A percentile compares a stretch with the other conserved stretches of the same genome.
Evolutionary conservation across 352 stramenopile genomes (phyloP).

Genomic region (Globisporangium canariense): DNA sequence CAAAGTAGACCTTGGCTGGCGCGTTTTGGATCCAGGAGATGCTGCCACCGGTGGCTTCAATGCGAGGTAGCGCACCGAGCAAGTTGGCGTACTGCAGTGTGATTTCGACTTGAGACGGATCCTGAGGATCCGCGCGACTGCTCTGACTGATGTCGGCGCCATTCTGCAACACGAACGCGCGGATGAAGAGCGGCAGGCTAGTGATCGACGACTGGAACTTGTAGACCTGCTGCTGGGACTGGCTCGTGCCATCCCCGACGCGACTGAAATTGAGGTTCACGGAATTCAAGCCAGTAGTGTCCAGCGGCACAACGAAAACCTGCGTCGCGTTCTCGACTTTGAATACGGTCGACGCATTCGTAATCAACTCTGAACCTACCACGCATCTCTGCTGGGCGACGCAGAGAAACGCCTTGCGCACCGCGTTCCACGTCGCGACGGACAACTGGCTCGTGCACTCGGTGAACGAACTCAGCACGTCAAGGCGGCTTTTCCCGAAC

Average conservation of each 20-base stretch:
- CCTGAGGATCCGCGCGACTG: not conserved
- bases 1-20: slow-evolving; percentile 11
- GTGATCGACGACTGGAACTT: slow-evolving; percentile 13
- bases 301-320: slow-evolving; percentile 3
- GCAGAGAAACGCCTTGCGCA: slow-evolving; percentile 12
- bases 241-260: not conserved
- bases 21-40: slow-evolving; percentile 10
- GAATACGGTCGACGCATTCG: not conserved
- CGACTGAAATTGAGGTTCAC: slow-evolving; percentile 7
- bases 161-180: slow-evolving; percentile 23
- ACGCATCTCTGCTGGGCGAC: not conserved
- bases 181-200: slow-evolving; percentile 19
- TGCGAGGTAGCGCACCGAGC: slow-evolving; percentile 5
- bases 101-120: slow-evolving; percentile 2
- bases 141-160: slow-evolving; percentile 16
- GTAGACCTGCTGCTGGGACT: not conserved
- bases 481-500: not conserved
- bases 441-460: slow-evolving; percentile 2
- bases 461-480: slow-evolving; percentile 1
- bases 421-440: slow-evolving; percentile 4
- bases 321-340: slow-evolving; percentile 15
- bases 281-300: not conserved
- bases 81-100: slow-evolving; percentile 14
- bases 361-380: not conserved
- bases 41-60: not conserved